Evolutionary conservation across 2,329 filamentous ascomycete species (phyloP), one percentile per base, ranked within the genome.

Genomic region (Claviceps arundinis): DNA sequence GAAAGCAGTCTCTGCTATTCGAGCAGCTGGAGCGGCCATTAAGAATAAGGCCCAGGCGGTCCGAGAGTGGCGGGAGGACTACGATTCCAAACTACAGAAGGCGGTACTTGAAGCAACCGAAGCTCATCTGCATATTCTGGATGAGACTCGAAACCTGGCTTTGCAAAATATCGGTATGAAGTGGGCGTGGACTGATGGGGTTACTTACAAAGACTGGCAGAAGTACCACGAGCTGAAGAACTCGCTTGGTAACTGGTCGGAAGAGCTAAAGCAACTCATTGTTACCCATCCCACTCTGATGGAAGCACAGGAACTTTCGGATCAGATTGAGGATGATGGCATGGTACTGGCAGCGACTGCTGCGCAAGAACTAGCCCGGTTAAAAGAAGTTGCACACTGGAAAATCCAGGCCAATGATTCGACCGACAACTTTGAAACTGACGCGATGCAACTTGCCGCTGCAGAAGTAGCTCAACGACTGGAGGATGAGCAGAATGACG

Each of bases 191-290:
- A 93, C 89, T 71, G 89, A 97, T 53, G 89, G 89, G 37, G 80
- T 98, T 55, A 95, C 91, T 1, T 96, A 98, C 74, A 90, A 94
- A 66, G 89, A 98, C 66, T 98, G 93, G 93, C 81, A 85, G 54
- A 93, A 91, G 65, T 98, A 95, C 64, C 89, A 97, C 65, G 81
- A 87, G 54, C 74, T 98, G 53, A 94, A 87, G 71, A 80, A 78
- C 51, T 84, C 86, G 13, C 87, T 96, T 50, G 83, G 85, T 47
- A 81, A 88, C 61, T 96, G 91, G 89, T 85, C 87, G 52, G 75
- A 80, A 38, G 87, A 94, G 59, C 82, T 98, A 47, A 83, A 88
- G 64, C 75, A 82, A 54, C 78, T 90, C 50, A 86, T 89, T 41
- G 77, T 85, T 54, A 77, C 81, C 3, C 87, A 96, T 63, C 79